Base-by-base conservation (phyloP, 2,329 filamentous ascomycete species). In the Lasiodiplodia sp. region DNA sequence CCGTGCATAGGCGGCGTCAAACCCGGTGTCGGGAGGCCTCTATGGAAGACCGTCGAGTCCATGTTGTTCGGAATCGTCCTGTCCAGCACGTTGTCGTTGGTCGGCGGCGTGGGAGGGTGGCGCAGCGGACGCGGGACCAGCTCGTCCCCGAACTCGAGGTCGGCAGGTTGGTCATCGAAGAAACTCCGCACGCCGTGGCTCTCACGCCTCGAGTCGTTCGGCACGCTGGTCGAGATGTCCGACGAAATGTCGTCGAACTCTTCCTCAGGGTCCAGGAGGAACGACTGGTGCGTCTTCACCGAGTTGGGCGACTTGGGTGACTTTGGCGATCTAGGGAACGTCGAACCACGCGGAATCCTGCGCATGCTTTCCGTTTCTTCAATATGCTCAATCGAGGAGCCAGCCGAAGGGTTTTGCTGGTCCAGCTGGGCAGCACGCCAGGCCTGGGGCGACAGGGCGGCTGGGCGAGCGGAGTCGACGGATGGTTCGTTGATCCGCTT, bases 241-340 rank as follows among this genome's bases (percentile, higher is more conserved):
- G 83, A 85, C 16, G 81, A 85, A 49, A 84, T 73, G 62, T 88
- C 87, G 67, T 87, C 88, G 38, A 87, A 75, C 57, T 84, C 84
- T 70, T 87, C 83, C 67, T 86, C 84, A 51, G 87, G 85, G 68
- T 86, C 81, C 5, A 87, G 79, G 4, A 87, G 75, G 72, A 87
- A 87, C 0, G 85, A 87, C n/a, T 72, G 77, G 72, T 70, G 79
- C 60, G 69, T 72, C 66, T 57, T 23, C 62, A 65, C 44, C 2
- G 68, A 66, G 31, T 21, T 69, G 14, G 60, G 67, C 58, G 77
- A 73, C 25, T 74, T 74, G 8, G 72, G 70, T 16, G 64, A 63
- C 37, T 75, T 68, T 2, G 77, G 74, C 14, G 75, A 74, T 37
- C 67, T 69, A 23, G 83, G 83, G 18, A 81, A 64, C 2, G 81